Evolutionary conservation across 352 stramenopile genomes (phyloP).

Genomic region (Discostella stelligera): DNA sequence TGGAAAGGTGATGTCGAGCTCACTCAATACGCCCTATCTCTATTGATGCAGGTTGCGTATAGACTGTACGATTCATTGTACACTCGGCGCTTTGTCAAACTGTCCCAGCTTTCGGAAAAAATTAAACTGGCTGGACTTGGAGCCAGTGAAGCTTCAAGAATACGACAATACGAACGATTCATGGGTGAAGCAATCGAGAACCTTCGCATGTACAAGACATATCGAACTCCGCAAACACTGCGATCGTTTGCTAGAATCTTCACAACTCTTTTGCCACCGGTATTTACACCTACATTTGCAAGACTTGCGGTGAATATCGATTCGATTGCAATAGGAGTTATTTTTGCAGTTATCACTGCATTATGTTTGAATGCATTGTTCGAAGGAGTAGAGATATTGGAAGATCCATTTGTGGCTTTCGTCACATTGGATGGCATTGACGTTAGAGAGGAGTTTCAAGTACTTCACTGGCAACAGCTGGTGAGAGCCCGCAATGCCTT

Average conservation of each 20-base stretch:
- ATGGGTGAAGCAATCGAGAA: conserved; percentile 62
- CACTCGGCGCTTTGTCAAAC: conserved; percentile 39
- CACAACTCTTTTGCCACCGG: conserved; percentile 63
- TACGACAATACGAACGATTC: conserved; percentile 67
- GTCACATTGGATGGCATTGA: conserved; percentile 66
- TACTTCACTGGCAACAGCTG: conserved; percentile 61
- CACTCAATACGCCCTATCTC: not conserved
- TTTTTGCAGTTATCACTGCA: conserved; percentile 68
- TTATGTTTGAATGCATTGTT: conserved; percentile 72
- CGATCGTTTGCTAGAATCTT: conserved; percentile 71
- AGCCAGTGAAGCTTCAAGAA: conserved; percentile 61
- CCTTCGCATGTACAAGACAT: conserved; percentile 72
- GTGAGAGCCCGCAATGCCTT: conserved; percentile 53
- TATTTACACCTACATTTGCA: conserved; percentile 73
- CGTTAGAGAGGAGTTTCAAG: conserved; percentile 60
- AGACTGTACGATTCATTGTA: conserved; percentile 59
- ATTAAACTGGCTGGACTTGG: conserved; percentile 64
- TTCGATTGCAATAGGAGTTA: conserved; percentile 60
- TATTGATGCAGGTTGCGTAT: conserved; percentile 49
- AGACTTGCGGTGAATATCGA: conserved; percentile 63
- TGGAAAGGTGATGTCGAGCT: conserved; percentile 9
- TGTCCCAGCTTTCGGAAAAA: conserved; percentile 58
- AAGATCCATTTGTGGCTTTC: conserved; percentile 73
- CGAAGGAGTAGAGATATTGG: conserved; percentile 68
- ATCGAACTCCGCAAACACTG: conserved; percentile 74